A percentile compares a stretch with the other conserved stretches of the same genome.
Conservation (phyloP, 2,329 filamentous ascomycete species). For the Penicillium sp. region DNA sequence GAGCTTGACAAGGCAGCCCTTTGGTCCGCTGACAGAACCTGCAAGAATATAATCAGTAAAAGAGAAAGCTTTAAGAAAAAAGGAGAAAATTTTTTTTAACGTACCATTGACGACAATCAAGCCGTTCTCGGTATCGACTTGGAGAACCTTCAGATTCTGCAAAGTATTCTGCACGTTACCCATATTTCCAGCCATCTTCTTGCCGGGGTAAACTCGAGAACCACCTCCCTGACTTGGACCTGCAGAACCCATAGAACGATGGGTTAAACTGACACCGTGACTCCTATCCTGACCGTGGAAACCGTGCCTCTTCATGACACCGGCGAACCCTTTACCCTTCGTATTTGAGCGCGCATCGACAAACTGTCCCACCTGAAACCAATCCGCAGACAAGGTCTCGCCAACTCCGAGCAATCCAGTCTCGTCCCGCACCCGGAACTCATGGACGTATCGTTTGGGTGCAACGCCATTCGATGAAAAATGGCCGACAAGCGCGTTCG, state of each 20-base stretch:
- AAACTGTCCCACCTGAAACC: constrained; percentile 87
- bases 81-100: constrained; percentile 2
- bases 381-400: constrained; percentile 71
- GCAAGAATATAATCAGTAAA: constrained; percentile 5
- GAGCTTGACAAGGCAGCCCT: constrained; percentile 77
- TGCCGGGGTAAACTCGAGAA: constrained; percentile 87
- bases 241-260: constrained; percentile 84
- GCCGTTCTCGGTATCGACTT: constrained; percentile 81
- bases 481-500: constrained; percentile 80
- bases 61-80: background rate
- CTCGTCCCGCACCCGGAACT: constrained; percentile 78
- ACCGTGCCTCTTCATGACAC: constrained; percentile 96
- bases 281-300: constrained; percentile 84
- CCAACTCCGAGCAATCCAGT: constrained; percentile 73
- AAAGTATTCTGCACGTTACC: constrained; percentile 82
- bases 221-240: constrained; percentile 89
- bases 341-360: constrained; percentile 78
- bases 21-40: constrained; percentile 78
- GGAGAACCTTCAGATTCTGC: constrained; percentile 85
- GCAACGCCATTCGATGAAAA: constrained; percentile 77
- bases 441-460: constrained; percentile 76
- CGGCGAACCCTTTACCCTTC: constrained; percentile 88
- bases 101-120: constrained; percentile 81
- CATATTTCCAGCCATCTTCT: constrained; percentile 98
- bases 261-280: constrained; percentile 93